phyloP scores from a whole-genome alignment of 163 green algal species.

The Chlamydomonas reinhardtii region DNA sequence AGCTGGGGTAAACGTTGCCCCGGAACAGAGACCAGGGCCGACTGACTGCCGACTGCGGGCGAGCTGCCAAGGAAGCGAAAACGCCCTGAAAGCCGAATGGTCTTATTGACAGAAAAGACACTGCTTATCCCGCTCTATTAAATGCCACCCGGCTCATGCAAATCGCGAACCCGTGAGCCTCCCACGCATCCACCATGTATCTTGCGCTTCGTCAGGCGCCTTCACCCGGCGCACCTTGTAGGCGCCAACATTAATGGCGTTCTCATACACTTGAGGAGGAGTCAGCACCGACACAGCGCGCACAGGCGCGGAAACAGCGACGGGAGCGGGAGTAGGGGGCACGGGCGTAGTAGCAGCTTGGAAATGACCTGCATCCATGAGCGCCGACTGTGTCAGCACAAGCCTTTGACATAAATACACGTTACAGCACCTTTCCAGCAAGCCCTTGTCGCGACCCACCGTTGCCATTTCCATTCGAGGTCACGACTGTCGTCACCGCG shows the following conservation, averaged over 20 bases:
- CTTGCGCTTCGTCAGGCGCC: too few species aligned
- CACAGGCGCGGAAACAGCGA: background rate
- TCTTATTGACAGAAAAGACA: too few species aligned
- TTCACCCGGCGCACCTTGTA: background rate
- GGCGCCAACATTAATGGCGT: constrained; percentile 12
- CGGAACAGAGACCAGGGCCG: too few species aligned
- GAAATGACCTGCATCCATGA: background rate
- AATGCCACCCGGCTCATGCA: too few species aligned
- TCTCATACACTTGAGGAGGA: constrained; percentile 30
- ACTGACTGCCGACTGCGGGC: too few species aligned
- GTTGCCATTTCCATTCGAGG: constrained; percentile 34
- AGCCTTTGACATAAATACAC: background rate
- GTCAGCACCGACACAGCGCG: constrained; percentile 42
- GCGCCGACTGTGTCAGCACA: background rate
- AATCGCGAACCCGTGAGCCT: too few species aligned
- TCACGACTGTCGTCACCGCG: background rate
- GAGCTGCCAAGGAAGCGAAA: too few species aligned
- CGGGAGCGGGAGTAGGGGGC: background rate
- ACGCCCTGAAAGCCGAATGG: too few species aligned
- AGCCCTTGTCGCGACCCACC: background rate
- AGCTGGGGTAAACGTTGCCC: too few species aligned
- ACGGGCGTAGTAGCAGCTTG: background rate
- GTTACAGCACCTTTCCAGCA: background rate
- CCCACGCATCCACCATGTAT: too few species aligned
- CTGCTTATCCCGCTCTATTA: too few species aligned